Evolutionary conservation across 148 eudicot genomes (phyloP).

Genomic region (Silene latifolia): DNA sequence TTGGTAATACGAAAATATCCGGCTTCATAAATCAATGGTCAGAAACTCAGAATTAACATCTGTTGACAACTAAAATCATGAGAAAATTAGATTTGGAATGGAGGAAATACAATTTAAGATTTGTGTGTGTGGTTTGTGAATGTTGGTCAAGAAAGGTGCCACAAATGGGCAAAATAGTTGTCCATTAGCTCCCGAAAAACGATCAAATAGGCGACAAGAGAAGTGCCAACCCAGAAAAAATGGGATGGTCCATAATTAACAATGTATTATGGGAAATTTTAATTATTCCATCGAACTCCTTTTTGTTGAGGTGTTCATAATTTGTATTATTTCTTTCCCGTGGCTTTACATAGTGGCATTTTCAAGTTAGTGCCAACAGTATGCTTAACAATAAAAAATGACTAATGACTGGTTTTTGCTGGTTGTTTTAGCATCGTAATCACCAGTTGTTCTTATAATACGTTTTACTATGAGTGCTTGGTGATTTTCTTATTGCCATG

Average conservation of each 20-base stretch:
- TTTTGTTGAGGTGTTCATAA: background rate
- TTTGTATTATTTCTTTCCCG: background rate
- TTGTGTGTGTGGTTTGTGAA: background rate
- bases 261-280: background rate
- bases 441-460: background rate
- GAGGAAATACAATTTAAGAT: background rate
- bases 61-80: background rate
- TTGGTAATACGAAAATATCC: background rate
- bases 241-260: background rate
- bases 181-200: background rate
- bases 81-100: background rate
- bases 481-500: background rate
- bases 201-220: background rate
- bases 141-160: background rate
- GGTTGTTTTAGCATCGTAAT: background rate
- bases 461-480: background rate
- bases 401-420: background rate
- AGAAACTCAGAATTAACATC: background rate
- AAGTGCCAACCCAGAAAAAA: conserved; percentile 4
- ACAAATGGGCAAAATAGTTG: background rate
- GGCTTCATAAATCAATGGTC: background rate
- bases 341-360: background rate
- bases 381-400: background rate
- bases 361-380: too few species aligned
- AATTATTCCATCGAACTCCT: background rate